Evolutionary conservation across 1,284 basidiomycete species (phyloP), one percentile per base, ranked within the genome.

Genomic region (Marasmius fiardii): DNA sequence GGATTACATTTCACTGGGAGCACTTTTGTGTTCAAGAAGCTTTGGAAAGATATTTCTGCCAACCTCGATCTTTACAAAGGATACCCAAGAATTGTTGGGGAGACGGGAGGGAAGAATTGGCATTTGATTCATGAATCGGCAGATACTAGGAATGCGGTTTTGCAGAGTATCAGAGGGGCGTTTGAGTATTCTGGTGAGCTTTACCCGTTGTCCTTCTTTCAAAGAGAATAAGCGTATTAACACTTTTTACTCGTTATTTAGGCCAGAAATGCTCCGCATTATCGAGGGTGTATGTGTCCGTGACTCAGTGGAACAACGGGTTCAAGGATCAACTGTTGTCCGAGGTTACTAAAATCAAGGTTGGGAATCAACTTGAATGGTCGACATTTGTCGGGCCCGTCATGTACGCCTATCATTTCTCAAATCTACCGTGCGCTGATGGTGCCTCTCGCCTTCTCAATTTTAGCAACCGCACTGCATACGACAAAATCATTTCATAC

Each of bases 31-130:
- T 98, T 97, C 87, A 88, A 88, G 73, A 85, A 88, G 69, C 83
- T 99, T 43, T 99, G 96, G 96, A 96, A 95, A 77, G 88, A 96
- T 69, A 97, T 99, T 65, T 90, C 90, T 6, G 70, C 75, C 64
- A 97, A 98, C 76, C 69, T 98, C 56, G 92, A 93, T 70, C 82
- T 78, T 52, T 97, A 97, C 79, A 84, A 78, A 66, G 79, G 84
- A 16, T 99, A 98, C 75, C 96, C 97, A 1, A 82, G 96, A 63
- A 92, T 99, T 60, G 95, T 99, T 11, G 95, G 95, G 31, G 95
- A 98, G 79, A 95, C 93, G 10, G 93, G 95, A 54, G 95, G 96
- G 59, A 99, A 99, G 81, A 98, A 99, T 80, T 98, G 96, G 82
- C 96, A 98, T 76, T 67, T 99, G 55, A 79, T 98, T 51, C 96